These are phyloP conservation scores for Olyra latifolia DNA, from an alignment of 176 grass and related monocot genomes.

Conservation along the genomic window DNA sequence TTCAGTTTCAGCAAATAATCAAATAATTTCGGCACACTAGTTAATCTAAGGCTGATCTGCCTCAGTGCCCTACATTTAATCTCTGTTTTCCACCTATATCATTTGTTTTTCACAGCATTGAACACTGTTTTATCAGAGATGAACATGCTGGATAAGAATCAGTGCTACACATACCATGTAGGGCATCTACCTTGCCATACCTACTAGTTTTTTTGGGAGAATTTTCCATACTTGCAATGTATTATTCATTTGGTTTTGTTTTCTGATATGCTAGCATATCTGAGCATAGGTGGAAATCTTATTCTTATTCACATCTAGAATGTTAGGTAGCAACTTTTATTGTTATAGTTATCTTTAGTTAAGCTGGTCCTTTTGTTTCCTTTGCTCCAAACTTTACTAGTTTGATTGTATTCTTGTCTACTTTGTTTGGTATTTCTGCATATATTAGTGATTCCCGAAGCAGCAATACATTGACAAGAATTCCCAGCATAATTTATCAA, in stretches of 20 bases:
- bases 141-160: conserved; percentile 1
- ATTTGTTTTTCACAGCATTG: not conserved
- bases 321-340: not conserved
- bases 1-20: too few relatives aligned
- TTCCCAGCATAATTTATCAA: not conserved
- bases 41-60: not conserved
- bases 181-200: not conserved
- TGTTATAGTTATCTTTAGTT: conserved; percentile 6
- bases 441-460: not conserved
- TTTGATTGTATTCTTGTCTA: not conserved
- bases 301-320: not conserved
- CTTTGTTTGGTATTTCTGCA: not conserved
- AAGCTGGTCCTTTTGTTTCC: not conserved
- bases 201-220: not conserved
- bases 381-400: not conserved
- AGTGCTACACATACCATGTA: not conserved
- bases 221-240: not conserved
- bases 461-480: not conserved
- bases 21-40: too few relatives aligned
- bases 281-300: not conserved
- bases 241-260: not conserved
- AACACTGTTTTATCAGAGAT: not conserved
- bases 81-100: not conserved
- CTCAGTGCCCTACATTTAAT: too few relatives aligned
- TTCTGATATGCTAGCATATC: conserved; percentile 1